Base-by-base conservation (phyloP, 2,329 filamentous ascomycete species). In the Tolypocladium ovalisporum region DNA sequence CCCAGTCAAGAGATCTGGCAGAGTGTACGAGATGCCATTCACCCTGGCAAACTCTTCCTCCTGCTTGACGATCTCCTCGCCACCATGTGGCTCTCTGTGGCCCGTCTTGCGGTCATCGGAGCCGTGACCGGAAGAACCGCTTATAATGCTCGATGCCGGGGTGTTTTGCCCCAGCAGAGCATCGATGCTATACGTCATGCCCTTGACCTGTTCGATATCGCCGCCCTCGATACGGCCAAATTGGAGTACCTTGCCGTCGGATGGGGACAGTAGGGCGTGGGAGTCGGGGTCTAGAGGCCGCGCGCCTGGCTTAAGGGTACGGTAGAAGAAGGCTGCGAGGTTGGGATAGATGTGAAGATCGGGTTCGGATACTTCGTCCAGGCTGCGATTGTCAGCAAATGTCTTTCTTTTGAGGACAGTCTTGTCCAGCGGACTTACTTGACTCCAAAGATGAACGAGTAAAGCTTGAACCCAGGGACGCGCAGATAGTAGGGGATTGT, bases 131-230 rank as follows among this genome's bases (percentile, higher is more conserved):
- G 65, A 65, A 2, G 63, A 66, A 29, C 62, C 63, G 57, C 73
- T 70, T 58, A 80, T 69, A 65, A 86, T 72, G 73, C 82, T 83
- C 22, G 80, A 72, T 6, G 78, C 69, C 40, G 81, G 81, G 7
- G 79, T 82, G 60, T 78, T 77, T 62, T 82, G 85, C 55, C 94
- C 94, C 2, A 99, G 81, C 1, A 99, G 81, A 9, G 94, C 92
- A 69, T 99, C 94, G 56, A 99, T 82, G 63, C 87, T 96, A 74
- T 99, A 99, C 1, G 94, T 99, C 80, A 99, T 94, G 59, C 94
- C 94, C 75, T 99, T 99, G 62, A 99, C 93, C 75, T 99, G 94
- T 71, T 99, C 94, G 49, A 99, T 95, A 67, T 97, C 90, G 53
- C 93, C 92, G 66, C 92, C 85, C 66, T 95, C 88, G 58, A 99